A percentile compares a stretch with the other conserved stretches of the same genome.
Conservation (phyloP, 352 stramenopile genomes). For the Pythium aristosporum region DNA sequence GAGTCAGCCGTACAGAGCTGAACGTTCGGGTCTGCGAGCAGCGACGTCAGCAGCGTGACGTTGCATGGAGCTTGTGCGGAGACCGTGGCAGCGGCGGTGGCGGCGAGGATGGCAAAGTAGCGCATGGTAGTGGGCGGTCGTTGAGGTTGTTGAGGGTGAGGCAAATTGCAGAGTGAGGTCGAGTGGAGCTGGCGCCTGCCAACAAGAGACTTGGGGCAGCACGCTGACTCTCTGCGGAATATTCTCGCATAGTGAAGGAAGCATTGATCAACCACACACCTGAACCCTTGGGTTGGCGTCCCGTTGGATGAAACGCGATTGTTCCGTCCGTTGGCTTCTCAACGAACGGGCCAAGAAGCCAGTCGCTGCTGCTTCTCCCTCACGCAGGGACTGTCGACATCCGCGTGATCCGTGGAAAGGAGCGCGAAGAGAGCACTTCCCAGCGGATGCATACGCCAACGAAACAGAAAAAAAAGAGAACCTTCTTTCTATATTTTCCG, state of each 20-base stretch:
- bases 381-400: neutral
- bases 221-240: neutral
- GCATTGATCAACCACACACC: too few species aligned
- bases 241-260: neutral
- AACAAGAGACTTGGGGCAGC: neutral
- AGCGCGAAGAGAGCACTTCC: neutral
- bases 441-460: too few species aligned
- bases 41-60: conserved; percentile 4
- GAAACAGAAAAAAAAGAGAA: neutral
- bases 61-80: conserved; percentile 14
- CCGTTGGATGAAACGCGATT: too few species aligned
- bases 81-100: conserved; percentile 8
- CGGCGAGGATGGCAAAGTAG: conserved; percentile 14
- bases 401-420: neutral
- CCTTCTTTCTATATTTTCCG: neutral
- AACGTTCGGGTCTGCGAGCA: conserved; percentile 17
- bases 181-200: neutral
- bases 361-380: neutral
- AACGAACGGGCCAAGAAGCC: too few species aligned
- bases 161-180: conserved; percentile 21
- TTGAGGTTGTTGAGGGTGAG: neutral
- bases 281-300: too few species aligned
- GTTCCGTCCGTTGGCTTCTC: too few species aligned
- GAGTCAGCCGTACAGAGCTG: conserved; percentile 11
- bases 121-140: conserved; percentile 12